Percentiles rank a stretch among this genome's conserved stretches.
These are phyloP conservation scores for Plasmodium chabaudi DNA, from an alignment of 169 alveolate genomes.

Conservation along the genomic window DNA sequence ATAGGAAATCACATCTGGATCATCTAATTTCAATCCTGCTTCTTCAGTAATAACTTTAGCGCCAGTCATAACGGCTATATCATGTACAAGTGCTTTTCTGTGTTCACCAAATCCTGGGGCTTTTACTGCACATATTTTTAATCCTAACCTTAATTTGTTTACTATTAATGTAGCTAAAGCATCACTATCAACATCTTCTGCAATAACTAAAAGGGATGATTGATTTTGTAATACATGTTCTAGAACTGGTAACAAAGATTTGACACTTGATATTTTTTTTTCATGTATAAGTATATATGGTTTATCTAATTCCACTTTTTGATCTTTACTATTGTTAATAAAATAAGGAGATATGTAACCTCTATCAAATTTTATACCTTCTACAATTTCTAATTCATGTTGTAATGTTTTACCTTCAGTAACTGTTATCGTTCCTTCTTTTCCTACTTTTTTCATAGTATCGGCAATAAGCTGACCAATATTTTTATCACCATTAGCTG, in stretches of 20 bases:
- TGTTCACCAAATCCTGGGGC: conserved; percentile 99
- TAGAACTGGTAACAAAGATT: conserved; percentile 94
- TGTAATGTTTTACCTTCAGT: conserved; percentile 98
- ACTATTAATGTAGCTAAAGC: conserved; percentile 99
- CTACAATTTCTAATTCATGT: conserved; percentile 98
- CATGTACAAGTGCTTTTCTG: conserved; percentile 96
- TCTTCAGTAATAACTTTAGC: conserved; percentile 95
- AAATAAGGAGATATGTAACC: conserved; percentile 99
- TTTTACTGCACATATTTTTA: conserved; percentile 98
- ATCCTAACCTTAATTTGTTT: conserved; percentile 97
- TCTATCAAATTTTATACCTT: conserved; percentile 98
- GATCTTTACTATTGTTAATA: conserved; percentile 96
- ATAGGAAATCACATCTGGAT: conserved; percentile 83
- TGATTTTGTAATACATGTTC: conserved; percentile 96
- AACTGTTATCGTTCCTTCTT: conserved; percentile 98
- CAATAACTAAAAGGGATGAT: conserved; percentile 95
- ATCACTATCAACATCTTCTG: conserved; percentile 99
- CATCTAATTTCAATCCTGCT: conserved; percentile 89
- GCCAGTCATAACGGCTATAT: conserved; percentile 97
- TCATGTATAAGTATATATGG: conserved; percentile 96
- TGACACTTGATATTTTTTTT: conserved; percentile 94
- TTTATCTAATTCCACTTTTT: conserved; percentile 96
- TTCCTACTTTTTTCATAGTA: conserved; percentile 98
- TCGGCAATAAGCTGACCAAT: conserved; percentile 97
- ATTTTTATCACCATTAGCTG: conserved; percentile 98